A percentile compares a stretch with the other conserved stretches of the same genome.
These are phyloP conservation scores for Botrytis fabae DNA, from an alignment of 2,329 filamentous ascomycete species.

Conservation along the genomic window DNA sequence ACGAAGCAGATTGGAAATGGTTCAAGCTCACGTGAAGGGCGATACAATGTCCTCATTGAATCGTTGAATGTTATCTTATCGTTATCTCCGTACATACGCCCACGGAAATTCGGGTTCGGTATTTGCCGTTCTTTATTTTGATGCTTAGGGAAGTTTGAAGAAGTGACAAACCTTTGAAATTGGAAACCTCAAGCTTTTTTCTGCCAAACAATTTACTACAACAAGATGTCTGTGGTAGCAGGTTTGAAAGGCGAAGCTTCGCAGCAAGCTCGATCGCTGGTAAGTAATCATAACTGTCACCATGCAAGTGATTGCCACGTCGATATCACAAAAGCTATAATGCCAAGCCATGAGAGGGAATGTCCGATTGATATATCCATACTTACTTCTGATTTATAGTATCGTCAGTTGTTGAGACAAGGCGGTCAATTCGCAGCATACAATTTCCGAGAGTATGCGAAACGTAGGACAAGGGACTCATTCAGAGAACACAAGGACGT, in stretches of 20 bases:
- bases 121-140: conserved; percentile 16
- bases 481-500: conserved; percentile 79
- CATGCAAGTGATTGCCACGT: conserved; percentile 18
- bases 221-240: conserved; percentile 37
- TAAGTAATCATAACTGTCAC: conserved; percentile 27
- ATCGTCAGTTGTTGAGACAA: conserved; percentile 87
- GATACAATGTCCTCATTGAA: not conserved
- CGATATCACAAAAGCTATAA: not conserved
- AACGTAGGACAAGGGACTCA: conserved; percentile 83
- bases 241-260: conserved; percentile 36
- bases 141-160: conserved; percentile 19
- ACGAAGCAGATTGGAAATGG: not conserved
- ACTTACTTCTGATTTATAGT: conserved; percentile 54
- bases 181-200: conserved; percentile 1
- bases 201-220: conserved; percentile 1
- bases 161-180: conserved; percentile 18
- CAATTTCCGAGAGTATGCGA: conserved; percentile 97
- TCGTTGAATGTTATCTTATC: conserved; percentile 1
- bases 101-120: conserved; percentile 10
- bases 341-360: not conserved
- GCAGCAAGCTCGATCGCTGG: conserved; percentile 40
- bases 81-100: not conserved
- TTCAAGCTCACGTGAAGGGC: not conserved
- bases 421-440: conserved; percentile 86
- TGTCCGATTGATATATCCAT: not conserved